Evolutionary conservation across 768 basidiomycete genomes (phyloP).

Genomic region (Pleurotus tuoliensis): DNA sequence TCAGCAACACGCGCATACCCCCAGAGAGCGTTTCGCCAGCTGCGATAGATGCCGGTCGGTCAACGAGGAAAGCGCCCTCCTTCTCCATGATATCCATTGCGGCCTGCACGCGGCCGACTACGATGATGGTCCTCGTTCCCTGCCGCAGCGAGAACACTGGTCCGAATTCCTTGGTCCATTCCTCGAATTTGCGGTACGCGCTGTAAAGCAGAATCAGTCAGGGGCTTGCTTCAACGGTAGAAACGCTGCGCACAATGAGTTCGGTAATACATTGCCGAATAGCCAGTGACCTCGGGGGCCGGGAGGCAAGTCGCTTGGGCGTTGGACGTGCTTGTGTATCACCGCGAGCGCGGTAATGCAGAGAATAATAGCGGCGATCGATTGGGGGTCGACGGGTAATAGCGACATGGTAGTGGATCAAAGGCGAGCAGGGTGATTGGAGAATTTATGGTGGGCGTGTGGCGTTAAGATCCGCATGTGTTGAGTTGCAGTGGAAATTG

Average conservation of each 20-base stretch:
- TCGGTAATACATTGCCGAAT: slow-evolving; percentile 36
- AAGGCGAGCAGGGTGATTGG: background rate
- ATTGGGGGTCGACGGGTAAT: slow-evolving; percentile 20
- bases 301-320: slow-evolving; percentile 33
- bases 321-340: slow-evolving; percentile 22
- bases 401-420: background rate
- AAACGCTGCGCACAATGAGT: slow-evolving; percentile 30
- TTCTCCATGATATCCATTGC: slow-evolving; percentile 67
- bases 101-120: slow-evolving; percentile 46
- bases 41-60: slow-evolving; percentile 51
- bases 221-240: background rate
- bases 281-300: slow-evolving; percentile 38
- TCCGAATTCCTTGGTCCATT: slow-evolving; percentile 59
- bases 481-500: background rate
- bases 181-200: slow-evolving; percentile 49
- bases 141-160: slow-evolving; percentile 55
- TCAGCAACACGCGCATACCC: slow-evolving; percentile 54
- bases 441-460: background rate
- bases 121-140: slow-evolving; percentile 39
- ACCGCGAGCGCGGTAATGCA: slow-evolving; percentile 24
- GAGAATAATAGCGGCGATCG: slow-evolving; percentile 26
- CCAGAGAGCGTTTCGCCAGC: slow-evolving; percentile 58
- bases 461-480: slow-evolving; percentile 7
- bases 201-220: slow-evolving; percentile 17
- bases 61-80: slow-evolving; percentile 53